phyloP scores from a whole-genome alignment of 352 stramenopile species.

The Phytopythium litorale region DNA sequence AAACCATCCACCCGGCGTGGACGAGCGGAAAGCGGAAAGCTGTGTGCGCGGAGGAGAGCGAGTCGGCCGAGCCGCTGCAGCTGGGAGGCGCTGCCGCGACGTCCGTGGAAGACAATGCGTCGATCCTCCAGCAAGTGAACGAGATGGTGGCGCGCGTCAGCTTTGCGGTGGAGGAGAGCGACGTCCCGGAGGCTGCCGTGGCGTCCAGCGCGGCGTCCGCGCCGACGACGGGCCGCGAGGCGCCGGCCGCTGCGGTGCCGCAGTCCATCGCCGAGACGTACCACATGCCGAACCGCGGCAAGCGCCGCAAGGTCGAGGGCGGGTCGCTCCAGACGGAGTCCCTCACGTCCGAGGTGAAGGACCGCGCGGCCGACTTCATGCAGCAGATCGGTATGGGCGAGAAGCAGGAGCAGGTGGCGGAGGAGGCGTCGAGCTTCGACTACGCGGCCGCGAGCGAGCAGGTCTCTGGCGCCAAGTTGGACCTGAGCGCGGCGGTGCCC shows the following conservation, averaged over 20 bases:
- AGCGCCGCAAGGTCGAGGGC: slow-evolving; percentile 51
- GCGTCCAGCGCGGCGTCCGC: slow-evolving; percentile 5
- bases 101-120: not conserved
- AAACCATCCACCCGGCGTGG: slow-evolving; percentile 58
- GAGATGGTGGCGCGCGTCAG: slow-evolving; percentile 46
- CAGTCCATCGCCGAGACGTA: slow-evolving; percentile 79
- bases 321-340: not conserved
- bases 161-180: slow-evolving; percentile 55
- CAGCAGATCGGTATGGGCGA: slow-evolving; percentile 27
- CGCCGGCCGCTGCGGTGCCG: slow-evolving; percentile 24
- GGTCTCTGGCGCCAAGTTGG: slow-evolving; percentile 39
- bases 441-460: slow-evolving; percentile 45
- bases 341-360: slow-evolving; percentile 27
- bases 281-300: slow-evolving; percentile 59
- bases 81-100: not conserved
- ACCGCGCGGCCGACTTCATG: slow-evolving; percentile 41
- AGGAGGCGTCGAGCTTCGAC: slow-evolving; percentile 39
- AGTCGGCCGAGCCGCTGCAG: slow-evolving; percentile 8
- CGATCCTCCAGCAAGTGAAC: slow-evolving; percentile 51
- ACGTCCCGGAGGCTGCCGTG: slow-evolving; percentile 8
- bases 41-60: slow-evolving; percentile 8
- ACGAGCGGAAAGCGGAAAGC: slow-evolving; percentile 54
- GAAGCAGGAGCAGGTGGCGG: slow-evolving; percentile 4
- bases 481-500: slow-evolving; percentile 35
- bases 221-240: slow-evolving; percentile 11